These are phyloP conservation scores for Glycine tomentella DNA, from an alignment of 306 rosid species.

Conservation along the genomic window DNA sequence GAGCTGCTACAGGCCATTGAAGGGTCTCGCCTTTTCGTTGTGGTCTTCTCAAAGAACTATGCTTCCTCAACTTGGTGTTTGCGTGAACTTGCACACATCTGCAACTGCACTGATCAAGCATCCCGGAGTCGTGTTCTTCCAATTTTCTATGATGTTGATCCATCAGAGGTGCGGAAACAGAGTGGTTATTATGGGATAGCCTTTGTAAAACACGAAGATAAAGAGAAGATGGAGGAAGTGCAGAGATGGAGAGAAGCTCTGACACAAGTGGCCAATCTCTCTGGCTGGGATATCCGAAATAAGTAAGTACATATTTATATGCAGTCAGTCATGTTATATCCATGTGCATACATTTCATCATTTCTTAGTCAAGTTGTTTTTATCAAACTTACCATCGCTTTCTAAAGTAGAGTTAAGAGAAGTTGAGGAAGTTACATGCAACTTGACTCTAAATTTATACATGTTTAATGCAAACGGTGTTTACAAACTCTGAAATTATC, in stretches of 20 bases:
- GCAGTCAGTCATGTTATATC: too few species aligned
- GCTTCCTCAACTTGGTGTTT: conserved; percentile 3
- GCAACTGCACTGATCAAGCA: background rate
- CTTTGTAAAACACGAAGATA: background rate
- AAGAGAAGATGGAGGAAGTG: background rate
- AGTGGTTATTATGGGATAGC: background rate
- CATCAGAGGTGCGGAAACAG: background rate
- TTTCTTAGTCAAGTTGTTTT: background rate
- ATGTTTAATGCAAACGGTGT: background rate
- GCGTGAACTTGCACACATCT: background rate
- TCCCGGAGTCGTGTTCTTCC: background rate
- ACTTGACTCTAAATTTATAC: too few species aligned
- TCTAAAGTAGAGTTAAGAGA: too few species aligned
- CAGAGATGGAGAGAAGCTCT: background rate
- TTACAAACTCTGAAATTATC: background rate
- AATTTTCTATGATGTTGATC: background rate
- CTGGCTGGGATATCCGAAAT: background rate
- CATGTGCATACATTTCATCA: background rate
- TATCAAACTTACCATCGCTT: too few species aligned
- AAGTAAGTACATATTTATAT: background rate
- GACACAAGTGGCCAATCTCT: background rate
- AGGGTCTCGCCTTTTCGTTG: background rate
- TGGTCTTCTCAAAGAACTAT: background rate
- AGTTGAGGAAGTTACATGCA: too few species aligned
- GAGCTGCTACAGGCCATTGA: background rate